Evolutionary conservation across 1,284 basidiomycete genomes (phyloP).

Genomic region (Leccinum griseonigrum): DNA sequence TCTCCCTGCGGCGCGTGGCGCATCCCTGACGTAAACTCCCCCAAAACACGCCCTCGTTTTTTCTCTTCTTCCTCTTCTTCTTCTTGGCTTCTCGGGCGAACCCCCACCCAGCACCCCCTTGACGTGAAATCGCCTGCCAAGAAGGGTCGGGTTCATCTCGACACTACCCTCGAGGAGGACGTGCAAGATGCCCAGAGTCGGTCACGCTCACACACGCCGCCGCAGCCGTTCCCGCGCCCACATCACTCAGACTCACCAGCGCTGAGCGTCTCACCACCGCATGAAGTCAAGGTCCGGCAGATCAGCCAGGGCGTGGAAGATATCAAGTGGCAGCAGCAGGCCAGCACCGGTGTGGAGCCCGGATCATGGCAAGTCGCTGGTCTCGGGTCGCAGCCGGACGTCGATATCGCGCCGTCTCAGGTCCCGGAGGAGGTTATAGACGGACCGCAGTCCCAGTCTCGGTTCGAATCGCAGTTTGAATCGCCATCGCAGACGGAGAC

Average conservation of each 20-base stretch:
- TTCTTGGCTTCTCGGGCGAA: constrained; percentile 7
- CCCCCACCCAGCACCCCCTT: constrained; percentile 43
- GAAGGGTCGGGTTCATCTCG: constrained; percentile 67
- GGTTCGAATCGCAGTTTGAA: constrained; percentile 9
- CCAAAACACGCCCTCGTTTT: constrained; percentile 11
- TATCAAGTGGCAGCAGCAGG: constrained; percentile 58
- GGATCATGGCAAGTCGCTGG: constrained; percentile 9
- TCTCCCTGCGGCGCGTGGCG: constrained; percentile 6
- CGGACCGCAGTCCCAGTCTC: not conserved
- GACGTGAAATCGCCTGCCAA: constrained; percentile 60
- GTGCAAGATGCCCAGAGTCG: constrained; percentile 27
- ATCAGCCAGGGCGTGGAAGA: constrained; percentile 77
- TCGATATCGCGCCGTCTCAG: not conserved
- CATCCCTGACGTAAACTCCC: constrained; percentile 31
- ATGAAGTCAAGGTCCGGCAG: constrained; percentile 70
- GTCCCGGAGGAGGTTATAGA: constrained; percentile 15
- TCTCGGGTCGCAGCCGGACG: constrained; percentile 1
- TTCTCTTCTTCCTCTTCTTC: not conserved
- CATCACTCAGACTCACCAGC: constrained; percentile 32
- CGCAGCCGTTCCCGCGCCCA: not conserved
- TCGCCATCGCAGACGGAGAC: not conserved
- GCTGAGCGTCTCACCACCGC: constrained; percentile 59
- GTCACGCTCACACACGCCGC: constrained; percentile 39
- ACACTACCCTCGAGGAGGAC: constrained; percentile 61
- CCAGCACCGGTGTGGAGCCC: not conserved